phyloP scores from a whole-genome alignment of 768 basidiomycete species.

The Hydnomerulius pinastri region DNA sequence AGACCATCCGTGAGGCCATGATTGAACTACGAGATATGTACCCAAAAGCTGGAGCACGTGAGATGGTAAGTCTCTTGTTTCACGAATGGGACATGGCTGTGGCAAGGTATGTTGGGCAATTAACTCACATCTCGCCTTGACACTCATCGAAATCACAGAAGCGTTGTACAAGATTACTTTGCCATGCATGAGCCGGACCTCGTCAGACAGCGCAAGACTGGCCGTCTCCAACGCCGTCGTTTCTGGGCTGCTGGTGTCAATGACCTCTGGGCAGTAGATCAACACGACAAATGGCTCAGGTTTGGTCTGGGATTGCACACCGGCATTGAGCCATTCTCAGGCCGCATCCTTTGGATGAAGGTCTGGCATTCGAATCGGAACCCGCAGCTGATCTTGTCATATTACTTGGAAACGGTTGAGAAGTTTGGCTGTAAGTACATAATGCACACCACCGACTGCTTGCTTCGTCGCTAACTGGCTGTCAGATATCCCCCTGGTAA shows the following conservation, averaged over 20 bases:
- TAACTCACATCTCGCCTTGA: neutral
- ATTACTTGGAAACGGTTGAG: conserved; percentile 17
- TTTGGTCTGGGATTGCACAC: conserved; percentile 38
- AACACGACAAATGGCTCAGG: conserved; percentile 49
- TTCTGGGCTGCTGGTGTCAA: conserved; percentile 46
- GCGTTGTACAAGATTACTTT: conserved; percentile 1
- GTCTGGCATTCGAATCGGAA: conserved; percentile 31
- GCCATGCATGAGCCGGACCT: conserved; percentile 16
- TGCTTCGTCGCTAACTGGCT: neutral
- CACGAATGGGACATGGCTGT: conserved; percentile 28
- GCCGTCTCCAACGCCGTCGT: conserved; percentile 25
- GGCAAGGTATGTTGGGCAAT: conserved; percentile 18
- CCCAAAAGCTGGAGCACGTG: conserved; percentile 29
- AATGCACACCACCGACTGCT: neutral
- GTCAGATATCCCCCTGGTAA: conserved; percentile 39
- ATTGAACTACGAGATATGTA: conserved; percentile 16
- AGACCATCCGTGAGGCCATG: conserved; percentile 22
- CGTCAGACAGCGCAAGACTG: conserved; percentile 15
- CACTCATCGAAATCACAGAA: neutral
- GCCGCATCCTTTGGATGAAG: conserved; percentile 21
- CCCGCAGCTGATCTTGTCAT: conserved; percentile 18
- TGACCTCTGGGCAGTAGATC: conserved; percentile 40
- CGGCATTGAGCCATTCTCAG: conserved; percentile 20
- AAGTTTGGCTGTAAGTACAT: conserved; percentile 17
- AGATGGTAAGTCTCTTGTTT: conserved; percentile 23